Evolutionary conservation across 371 early-diverging fungal genomes (phyloP).

Genomic region (Syncephalastrum monosporum): DNA sequence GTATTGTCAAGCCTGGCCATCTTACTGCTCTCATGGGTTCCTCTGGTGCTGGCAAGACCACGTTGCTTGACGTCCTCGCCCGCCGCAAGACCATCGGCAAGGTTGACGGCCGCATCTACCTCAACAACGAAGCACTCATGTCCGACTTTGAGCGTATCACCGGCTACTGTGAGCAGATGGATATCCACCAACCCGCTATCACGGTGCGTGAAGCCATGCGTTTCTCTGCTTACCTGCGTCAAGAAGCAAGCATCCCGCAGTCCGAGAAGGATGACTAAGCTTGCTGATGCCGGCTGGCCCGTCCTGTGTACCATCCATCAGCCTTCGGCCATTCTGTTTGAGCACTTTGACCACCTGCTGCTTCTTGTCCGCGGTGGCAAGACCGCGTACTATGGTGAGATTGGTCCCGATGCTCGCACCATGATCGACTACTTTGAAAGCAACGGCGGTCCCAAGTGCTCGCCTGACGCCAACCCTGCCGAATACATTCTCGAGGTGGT

Average conservation of each 20-base stretch:
- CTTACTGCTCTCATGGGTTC: too few relatives aligned
- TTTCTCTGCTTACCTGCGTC: conserved; percentile 68
- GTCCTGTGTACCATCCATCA: too few relatives aligned
- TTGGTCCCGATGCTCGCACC: conserved; percentile 51
- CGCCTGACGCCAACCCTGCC: conserved; percentile 62
- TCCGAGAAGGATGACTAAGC: conserved; percentile 23
- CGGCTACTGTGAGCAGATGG: conserved; percentile 65
- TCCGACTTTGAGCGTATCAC: conserved; percentile 54
- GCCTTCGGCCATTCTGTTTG: too few relatives aligned
- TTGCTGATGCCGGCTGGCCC: too few relatives aligned
- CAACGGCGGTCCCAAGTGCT: conserved; percentile 54
- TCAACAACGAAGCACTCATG: conserved; percentile 53
- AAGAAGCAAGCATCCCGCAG: conserved; percentile 48
- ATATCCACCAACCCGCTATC: conserved; percentile 67
- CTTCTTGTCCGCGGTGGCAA: conserved; percentile 33
- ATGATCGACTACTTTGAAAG: conserved; percentile 61
- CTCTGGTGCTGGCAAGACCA: conserved; percentile 88
- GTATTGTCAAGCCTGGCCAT: conserved; percentile 59
- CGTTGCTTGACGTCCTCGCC: conserved; percentile 80
- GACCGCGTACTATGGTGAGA: conserved; percentile 60
- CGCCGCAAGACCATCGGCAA: conserved; percentile 77
- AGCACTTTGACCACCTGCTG: too few relatives aligned
- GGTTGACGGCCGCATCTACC: conserved; percentile 63
- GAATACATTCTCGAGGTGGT: conserved; percentile 68
- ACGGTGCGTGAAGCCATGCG: conserved; percentile 65